A percentile compares a stretch with the other conserved stretches of the same genome.
Evolutionary conservation across 1,284 basidiomycete species (phyloP).

Genomic region (Marasmius oreades): DNA sequence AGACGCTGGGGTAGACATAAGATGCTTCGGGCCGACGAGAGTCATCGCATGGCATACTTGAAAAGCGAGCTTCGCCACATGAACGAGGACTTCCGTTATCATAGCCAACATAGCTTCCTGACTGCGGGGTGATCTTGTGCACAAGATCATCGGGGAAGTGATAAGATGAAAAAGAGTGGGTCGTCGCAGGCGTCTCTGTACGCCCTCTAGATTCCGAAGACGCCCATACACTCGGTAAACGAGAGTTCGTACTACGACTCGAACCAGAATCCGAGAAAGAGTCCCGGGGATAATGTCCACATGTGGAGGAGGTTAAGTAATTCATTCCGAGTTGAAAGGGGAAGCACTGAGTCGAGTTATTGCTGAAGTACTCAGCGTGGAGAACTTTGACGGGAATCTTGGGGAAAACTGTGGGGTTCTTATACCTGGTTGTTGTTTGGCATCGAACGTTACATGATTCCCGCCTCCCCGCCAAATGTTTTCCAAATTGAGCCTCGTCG

Average conservation of each 20-base stretch:
- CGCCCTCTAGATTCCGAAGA: not conserved
- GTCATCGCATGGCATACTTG: too few species aligned
- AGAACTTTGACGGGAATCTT: too few species aligned
- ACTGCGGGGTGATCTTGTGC: not conserved
- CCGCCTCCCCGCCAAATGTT: not conserved
- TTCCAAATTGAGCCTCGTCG: not conserved
- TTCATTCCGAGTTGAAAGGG: not conserved
- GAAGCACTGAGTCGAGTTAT: not conserved
- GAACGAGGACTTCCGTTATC: too few species aligned
- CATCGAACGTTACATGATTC: not conserved
- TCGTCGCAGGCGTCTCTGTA: not conserved
- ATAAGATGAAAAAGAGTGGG: not conserved
- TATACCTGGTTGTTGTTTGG: not conserved
- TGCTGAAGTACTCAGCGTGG: too few species aligned
- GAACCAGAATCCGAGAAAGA: not conserved
- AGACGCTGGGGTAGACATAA: too few species aligned
- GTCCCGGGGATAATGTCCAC: not conserved
- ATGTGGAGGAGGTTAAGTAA: not conserved
- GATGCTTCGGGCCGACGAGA: too few species aligned
- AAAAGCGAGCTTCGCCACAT: too few species aligned
- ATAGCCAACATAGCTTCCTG: too few species aligned
- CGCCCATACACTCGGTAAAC: not conserved
- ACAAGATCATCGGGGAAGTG: not conserved
- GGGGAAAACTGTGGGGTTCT: not conserved
- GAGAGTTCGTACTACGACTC: not conserved